These are phyloP conservation scores for Saitozyma sp. DNA, from an alignment of 768 basidiomycete genomes.

Conservation along the genomic window DNA sequence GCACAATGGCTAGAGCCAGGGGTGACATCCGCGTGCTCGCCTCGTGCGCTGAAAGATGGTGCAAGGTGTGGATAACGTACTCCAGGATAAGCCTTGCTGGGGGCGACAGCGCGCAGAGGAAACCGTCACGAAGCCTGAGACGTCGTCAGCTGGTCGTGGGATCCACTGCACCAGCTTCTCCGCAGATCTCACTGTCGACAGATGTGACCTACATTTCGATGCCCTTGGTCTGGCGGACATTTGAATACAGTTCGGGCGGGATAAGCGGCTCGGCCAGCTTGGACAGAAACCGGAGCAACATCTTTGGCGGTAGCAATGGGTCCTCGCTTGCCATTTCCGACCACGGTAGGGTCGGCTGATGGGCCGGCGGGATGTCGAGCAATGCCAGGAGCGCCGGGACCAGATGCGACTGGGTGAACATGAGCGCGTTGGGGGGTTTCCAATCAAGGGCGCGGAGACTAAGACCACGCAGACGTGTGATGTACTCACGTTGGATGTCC, in stretches of 20 bases:
- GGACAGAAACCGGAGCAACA: constrained; percentile 22
- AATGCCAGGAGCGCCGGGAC: constrained; percentile 18
- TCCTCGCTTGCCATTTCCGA: constrained; percentile 28
- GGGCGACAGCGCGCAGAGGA: constrained; percentile 19
- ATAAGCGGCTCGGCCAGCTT: constrained; percentile 21
- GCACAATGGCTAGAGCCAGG: constrained; percentile 29
- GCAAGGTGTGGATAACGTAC: constrained; percentile 18
- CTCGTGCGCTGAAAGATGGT: constrained; percentile 19
- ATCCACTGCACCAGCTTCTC: too few relatives aligned
- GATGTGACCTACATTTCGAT: constrained; percentile 29
- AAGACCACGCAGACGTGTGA: neutral
- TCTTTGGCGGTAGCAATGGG: constrained; percentile 33
- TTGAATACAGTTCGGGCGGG: constrained; percentile 15
- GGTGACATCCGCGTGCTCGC: constrained; percentile 31
- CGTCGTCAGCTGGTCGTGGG: too few relatives aligned
- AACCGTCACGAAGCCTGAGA: constrained; percentile 11
- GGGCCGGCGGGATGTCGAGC: constrained; percentile 22
- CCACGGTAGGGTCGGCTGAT: constrained; percentile 38
- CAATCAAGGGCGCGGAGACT: too few relatives aligned
- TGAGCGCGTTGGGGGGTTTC: too few relatives aligned
- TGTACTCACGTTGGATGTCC: constrained; percentile 31
- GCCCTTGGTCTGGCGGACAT: constrained; percentile 12
- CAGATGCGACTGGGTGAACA: constrained; percentile 18
- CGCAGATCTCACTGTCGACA: too few relatives aligned
- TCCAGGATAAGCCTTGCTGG: constrained; percentile 5